Conservation (phyloP, 1,139 yeast genomes). For the Diutina neorugosa region DNA sequence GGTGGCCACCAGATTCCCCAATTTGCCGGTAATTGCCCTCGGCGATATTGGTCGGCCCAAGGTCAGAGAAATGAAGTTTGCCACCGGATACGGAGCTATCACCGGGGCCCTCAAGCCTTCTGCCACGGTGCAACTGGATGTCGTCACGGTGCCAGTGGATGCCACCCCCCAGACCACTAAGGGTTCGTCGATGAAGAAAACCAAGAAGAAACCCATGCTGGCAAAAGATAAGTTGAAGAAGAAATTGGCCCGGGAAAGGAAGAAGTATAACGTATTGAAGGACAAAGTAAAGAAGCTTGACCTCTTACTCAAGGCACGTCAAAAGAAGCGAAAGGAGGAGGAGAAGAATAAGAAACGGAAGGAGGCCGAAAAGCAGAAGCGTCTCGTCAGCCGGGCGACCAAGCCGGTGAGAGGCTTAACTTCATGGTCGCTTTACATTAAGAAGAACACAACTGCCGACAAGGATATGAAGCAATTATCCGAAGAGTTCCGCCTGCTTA, state of each 20-base stretch:
- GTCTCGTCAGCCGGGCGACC: slow-evolving; percentile 15
- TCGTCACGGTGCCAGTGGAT: too few relatives aligned
- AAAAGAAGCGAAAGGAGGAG: too few relatives aligned
- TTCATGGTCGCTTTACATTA: slow-evolving; percentile 19
- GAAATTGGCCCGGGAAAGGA: slow-evolving; percentile 5
- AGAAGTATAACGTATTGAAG: slow-evolving; percentile 5
- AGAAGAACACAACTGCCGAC: slow-evolving; percentile 10
- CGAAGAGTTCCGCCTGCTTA: slow-evolving; percentile 14
- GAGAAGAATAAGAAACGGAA: slow-evolving; percentile 7
- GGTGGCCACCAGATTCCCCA: background rate
- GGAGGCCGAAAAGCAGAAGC: slow-evolving; percentile 10
- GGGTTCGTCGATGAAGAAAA: background rate
- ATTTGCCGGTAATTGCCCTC: background rate
- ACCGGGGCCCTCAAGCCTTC: background rate
- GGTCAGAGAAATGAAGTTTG: background rate
- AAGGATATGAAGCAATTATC: slow-evolving; percentile 13
- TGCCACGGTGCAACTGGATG: background rate
- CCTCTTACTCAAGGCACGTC: slow-evolving; percentile 10
- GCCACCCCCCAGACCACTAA: background rate
- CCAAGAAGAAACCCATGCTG: background rate
- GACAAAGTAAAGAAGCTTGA: slow-evolving; percentile 9
- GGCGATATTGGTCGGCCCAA: background rate
- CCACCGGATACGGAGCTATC: background rate
- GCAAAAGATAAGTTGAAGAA: slow-evolving; percentile 2
- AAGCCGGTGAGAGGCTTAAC: slow-evolving; percentile 17